Evolutionary conservation across 805 yeast species (phyloP).

Genomic region (Lipomyces orientalis): DNA sequence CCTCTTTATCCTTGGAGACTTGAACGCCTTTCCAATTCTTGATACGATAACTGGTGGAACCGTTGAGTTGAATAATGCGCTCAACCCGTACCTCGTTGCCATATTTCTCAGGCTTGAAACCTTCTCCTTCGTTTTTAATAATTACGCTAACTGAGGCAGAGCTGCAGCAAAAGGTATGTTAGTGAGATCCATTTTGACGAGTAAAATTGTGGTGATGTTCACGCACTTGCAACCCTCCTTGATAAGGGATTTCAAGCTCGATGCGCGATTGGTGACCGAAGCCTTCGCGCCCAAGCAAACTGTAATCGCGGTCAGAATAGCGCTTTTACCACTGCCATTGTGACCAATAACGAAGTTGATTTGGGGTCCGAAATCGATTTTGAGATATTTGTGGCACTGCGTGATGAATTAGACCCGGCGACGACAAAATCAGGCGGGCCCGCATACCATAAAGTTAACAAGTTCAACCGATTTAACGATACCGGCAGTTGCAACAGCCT

Average conservation of each 20-base stretch:
- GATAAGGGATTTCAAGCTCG: slow-evolving; percentile 69
- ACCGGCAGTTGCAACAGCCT: slow-evolving; percentile 50
- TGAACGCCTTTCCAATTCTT: slow-evolving; percentile 57
- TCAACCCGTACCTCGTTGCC: slow-evolving; percentile 76
- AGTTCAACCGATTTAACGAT: slow-evolving; percentile 67
- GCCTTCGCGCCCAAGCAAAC: slow-evolving; percentile 89
- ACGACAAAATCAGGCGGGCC: slow-evolving; percentile 39
- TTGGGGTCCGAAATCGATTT: slow-evolving; percentile 74
- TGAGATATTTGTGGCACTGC: slow-evolving; percentile 82
- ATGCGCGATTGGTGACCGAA: slow-evolving; percentile 82
- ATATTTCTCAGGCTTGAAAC: slow-evolving; percentile 65
- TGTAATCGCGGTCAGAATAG: slow-evolving; percentile 91
- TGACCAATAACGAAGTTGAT: slow-evolving; percentile 95
- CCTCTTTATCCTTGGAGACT: slow-evolving; percentile 65
- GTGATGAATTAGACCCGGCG: background rate
- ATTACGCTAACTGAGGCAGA: slow-evolving; percentile 68
- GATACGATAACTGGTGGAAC: slow-evolving; percentile 60
- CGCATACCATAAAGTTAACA: slow-evolving; percentile 65
- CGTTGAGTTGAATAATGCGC: slow-evolving; percentile 63
- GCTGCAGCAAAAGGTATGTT: slow-evolving; percentile 2
- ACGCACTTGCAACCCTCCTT: slow-evolving; percentile 69
- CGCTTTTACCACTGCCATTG: slow-evolving; percentile 94
- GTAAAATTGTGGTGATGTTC: background rate
- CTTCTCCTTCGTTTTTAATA: slow-evolving; percentile 69
- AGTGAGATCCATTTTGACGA: background rate